Evolutionary conservation across 2,329 filamentous ascomycete species (phyloP), one percentile per base, ranked within the genome.

Genomic region (Botrytis cinerea): DNA sequence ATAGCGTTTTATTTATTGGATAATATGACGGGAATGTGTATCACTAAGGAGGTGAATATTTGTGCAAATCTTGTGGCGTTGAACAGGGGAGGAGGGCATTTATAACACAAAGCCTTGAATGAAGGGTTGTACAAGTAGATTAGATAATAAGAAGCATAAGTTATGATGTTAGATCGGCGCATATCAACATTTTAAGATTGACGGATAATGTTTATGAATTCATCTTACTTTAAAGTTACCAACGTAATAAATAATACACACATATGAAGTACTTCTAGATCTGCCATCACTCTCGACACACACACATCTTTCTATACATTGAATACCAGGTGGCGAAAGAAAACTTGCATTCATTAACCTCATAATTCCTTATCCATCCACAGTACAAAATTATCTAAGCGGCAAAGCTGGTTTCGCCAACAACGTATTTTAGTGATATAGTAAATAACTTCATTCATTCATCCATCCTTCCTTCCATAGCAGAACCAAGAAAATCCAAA

Each of bases 1-100:
- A 68, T 57, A 68, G 18, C 48, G 14, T 69, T 69, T 57, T 57
- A 14, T 69, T 28, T 57, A 43, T 57, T 57, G 66, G 66, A 69
- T 69, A 69, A 20, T 32, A 32, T 43, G 48, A 43, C 35, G 35
- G 64, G 28, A 57, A 69, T 12, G 48, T 57, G 66, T 69, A 69
- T 43, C 43, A 57, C 25, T 69, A 69, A 57, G 35, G 35, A 32
- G 66, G 48, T 32, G 54, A 22, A 14, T 57, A 35, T 68, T 68
- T 9, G 18, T 45, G 48, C 35, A 69, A 43, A 51, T 32, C n/a
- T 45, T 69, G 35, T 57, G 48, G 48, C 66, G 66, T 57, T 57
- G 48, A 32, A 69, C 16, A 38, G 46, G 28, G 48, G 51, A 54
- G 40, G 35, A 40, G 40, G 35, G 22, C 9, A 54, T 28, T 43